A percentile compares a stretch with the other conserved stretches of the same genome.
phyloP scores from a whole-genome alignment of 1,284 basidiomycete genomes.

The Nidula niveotomentosa region DNA sequence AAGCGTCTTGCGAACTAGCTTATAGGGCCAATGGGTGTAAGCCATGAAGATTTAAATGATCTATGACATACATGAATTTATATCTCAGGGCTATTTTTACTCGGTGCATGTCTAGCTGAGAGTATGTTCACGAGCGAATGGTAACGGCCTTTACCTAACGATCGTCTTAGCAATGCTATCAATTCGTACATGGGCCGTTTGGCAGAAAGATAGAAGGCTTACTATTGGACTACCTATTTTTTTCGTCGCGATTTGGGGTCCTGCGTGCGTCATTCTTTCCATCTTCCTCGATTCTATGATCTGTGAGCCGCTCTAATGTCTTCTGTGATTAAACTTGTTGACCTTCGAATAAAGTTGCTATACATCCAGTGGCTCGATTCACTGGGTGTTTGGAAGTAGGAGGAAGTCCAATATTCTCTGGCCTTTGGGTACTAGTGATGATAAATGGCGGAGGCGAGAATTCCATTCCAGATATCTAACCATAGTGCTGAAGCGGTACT shows the following conservation, averaged over 20 bases:
- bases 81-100: too few species aligned
- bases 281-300: not conserved
- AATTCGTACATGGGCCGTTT: not conserved
- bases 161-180: not conserved
- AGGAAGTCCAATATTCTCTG: not conserved
- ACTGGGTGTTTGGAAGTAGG: not conserved
- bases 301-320: not conserved
- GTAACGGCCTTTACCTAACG: too few species aligned
- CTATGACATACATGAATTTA: too few species aligned
- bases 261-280: not conserved
- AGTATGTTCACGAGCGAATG: too few species aligned
- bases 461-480: not conserved
- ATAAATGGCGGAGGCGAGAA: not conserved
- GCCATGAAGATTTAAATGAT: too few species aligned
- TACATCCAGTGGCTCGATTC: not conserved
- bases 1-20: too few species aligned
- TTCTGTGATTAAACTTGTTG: not conserved
- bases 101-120: too few species aligned
- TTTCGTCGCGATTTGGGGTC: not conserved
- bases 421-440: not conserved
- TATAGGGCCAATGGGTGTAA: too few species aligned
- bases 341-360: not conserved
- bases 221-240: not conserved
- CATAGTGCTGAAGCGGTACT: not conserved
- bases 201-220: not conserved